Conservation (phyloP, 352 stramenopile genomes). For the Globisporangium parvum region DNA sequence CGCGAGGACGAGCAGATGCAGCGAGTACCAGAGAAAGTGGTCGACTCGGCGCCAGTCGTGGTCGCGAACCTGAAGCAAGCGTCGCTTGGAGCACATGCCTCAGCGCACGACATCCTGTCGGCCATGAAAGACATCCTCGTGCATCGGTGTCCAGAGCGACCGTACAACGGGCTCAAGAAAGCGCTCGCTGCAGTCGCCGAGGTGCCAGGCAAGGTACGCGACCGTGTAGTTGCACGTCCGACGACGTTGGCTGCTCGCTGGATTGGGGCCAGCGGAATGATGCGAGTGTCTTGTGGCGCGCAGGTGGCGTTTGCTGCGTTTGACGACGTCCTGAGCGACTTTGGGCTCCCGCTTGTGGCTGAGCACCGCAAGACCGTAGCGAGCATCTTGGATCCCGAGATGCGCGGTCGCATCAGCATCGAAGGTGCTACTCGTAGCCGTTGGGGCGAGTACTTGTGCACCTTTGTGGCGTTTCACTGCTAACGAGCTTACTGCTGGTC, state of each 20-base stretch:
- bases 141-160: conserved; percentile 44
- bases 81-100: conserved; percentile 31
- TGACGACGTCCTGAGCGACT: conserved; percentile 66
- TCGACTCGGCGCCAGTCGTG: conserved; percentile 1
- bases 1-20: conserved; percentile 19
- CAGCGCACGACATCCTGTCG: conserved; percentile 57
- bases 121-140: conserved; percentile 62
- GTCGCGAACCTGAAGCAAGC: conserved; percentile 52
- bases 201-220: conserved; percentile 53
- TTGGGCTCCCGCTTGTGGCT: conserved; percentile 39
- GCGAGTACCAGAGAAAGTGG: conserved; percentile 4
- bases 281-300: too few relatives aligned
- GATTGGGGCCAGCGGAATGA: neutral
- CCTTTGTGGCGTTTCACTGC: neutral
- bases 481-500: neutral
- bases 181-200: conserved; percentile 61
- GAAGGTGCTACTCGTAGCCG: conserved; percentile 35
- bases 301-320: conserved; percentile 64
- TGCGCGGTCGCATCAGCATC: conserved; percentile 50
- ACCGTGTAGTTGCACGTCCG: neutral
- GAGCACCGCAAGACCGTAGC: conserved; percentile 38
- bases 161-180: conserved; percentile 81
- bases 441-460: neutral
- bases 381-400: conserved; percentile 46
- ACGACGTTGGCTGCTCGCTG: neutral